phyloP scores from a whole-genome alignment of 768 basidiomycete species.

The Leccinum incarnatum region DNA sequence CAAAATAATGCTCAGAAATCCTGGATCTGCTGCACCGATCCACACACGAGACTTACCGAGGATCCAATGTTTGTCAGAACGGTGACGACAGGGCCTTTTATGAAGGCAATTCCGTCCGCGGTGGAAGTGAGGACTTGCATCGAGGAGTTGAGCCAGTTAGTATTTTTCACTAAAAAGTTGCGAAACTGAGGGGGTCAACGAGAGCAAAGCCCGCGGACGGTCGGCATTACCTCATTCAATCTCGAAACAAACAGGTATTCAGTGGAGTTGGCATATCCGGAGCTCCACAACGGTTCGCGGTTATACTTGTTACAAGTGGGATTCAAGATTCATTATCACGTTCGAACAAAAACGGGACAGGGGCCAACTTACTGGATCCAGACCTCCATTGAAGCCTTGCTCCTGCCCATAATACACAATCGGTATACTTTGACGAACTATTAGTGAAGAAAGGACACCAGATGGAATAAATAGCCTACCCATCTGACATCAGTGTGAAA shows the following conservation, averaged over 20 bases:
- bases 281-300: slow-evolving; percentile 67
- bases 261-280: slow-evolving; percentile 62
- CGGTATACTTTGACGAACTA: slow-evolving; percentile 48
- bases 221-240: background rate
- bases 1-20: background rate
- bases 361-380: slow-evolving; percentile 55
- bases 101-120: slow-evolving; percentile 54
- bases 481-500: slow-evolving; percentile 73
- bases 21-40: background rate
- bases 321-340: background rate
- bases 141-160: slow-evolving; percentile 50
- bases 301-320: slow-evolving; percentile 48
- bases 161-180: slow-evolving; percentile 41
- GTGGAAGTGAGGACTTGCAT: slow-evolving; percentile 50
- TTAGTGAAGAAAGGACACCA: background rate
- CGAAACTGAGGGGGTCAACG: background rate
- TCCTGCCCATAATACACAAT: slow-evolving; percentile 84
- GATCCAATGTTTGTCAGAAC: slow-evolving; percentile 73
- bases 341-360: no score
- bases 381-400: slow-evolving; percentile 60
- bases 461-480: slow-evolving; percentile 29
- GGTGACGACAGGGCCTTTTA: slow-evolving; percentile 60
- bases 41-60: slow-evolving; percentile 42
- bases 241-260: slow-evolving; percentile 52
- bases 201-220: background rate